phyloP scores from a whole-genome alignment of 495 filamentous ascomycete genomes.

The Trichocladium uniseriatum region DNA sequence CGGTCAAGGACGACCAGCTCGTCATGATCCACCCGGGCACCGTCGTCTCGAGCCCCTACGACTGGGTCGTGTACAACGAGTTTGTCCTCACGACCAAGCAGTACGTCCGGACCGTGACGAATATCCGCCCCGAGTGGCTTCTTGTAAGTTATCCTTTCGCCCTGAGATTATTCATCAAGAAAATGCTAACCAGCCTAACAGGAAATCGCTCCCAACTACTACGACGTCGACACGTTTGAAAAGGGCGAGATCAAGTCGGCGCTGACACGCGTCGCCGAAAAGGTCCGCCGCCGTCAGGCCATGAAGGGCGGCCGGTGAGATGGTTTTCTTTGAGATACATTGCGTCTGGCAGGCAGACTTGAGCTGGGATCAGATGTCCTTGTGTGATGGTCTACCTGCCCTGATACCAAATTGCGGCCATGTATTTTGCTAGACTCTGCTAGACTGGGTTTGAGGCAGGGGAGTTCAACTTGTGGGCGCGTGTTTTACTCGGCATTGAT shows the following conservation, averaged over 20 bases:
- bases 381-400: no score
- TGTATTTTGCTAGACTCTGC: no score
- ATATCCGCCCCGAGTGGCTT: constrained; percentile 73
- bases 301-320: constrained; percentile 41
- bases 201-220: constrained; percentile 89
- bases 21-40: constrained; percentile 91
- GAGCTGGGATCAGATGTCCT: not conserved
- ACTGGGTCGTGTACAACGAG: constrained; percentile 98
- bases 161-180: not conserved
- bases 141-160: constrained; percentile 51
- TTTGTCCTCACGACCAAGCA: constrained; percentile 97
- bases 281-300: constrained; percentile 61
- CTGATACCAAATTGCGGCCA: no score
- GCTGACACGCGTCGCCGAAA: constrained; percentile 63
- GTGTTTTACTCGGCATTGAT: no score
- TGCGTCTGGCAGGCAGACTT: not conserved
- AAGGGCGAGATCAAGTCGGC: constrained; percentile 79
- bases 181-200: constrained; percentile 19
- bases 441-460: no score
- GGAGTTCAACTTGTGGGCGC: no score
- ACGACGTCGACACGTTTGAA: constrained; percentile 72
- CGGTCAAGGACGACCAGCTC: constrained; percentile 84
- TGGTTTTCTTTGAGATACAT: not conserved
- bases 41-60: constrained; percentile 71
- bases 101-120: constrained; percentile 64